These are phyloP conservation scores for Trypanosoma cruzi DNA, from an alignment of 208 protist species.

Conservation along the genomic window DNA sequence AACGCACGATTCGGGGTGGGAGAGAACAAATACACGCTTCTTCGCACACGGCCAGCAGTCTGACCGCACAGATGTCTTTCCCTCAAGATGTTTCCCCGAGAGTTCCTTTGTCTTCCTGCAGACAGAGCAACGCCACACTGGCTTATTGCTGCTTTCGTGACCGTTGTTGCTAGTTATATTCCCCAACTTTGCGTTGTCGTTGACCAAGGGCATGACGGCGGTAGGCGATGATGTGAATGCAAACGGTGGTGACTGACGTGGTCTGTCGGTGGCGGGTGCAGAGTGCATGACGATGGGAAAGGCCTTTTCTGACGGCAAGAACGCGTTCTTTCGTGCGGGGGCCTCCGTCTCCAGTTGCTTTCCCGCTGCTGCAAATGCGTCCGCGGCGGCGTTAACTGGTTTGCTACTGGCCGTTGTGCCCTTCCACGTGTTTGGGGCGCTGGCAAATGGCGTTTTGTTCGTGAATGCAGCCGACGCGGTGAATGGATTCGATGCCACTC, in stretches of 20 bases:
- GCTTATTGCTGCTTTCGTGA: not conserved
- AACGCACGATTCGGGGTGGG: not conserved
- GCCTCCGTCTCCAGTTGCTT: not conserved
- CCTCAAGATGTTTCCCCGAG: conserved; percentile 31
- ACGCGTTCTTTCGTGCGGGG: not conserved
- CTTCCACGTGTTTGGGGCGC: not conserved
- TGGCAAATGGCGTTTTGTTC: not conserved
- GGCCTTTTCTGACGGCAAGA: not conserved
- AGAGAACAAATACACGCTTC: conserved; percentile 39
- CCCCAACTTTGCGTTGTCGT: not conserved
- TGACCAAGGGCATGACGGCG: not conserved
- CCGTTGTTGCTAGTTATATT: not conserved
- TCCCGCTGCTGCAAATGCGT: not conserved
- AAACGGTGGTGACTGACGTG: conserved; percentile 47
- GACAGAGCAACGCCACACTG: conserved; percentile 39
- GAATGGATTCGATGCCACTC: not conserved
- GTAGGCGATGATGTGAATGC: conserved; percentile 28
- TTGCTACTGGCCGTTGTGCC: not conserved
- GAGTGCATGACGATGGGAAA: conserved; percentile 25
- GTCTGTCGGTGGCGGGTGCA: not conserved
- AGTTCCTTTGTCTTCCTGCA: conserved; percentile 48
- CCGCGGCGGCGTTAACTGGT: not conserved
- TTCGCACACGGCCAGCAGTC: conserved; percentile 66
- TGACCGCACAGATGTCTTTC: conserved; percentile 50
- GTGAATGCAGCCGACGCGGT: not conserved